Base-by-base conservation (phyloP, 164 flowering plant species). In the Berberis vulgaris region DNA sequence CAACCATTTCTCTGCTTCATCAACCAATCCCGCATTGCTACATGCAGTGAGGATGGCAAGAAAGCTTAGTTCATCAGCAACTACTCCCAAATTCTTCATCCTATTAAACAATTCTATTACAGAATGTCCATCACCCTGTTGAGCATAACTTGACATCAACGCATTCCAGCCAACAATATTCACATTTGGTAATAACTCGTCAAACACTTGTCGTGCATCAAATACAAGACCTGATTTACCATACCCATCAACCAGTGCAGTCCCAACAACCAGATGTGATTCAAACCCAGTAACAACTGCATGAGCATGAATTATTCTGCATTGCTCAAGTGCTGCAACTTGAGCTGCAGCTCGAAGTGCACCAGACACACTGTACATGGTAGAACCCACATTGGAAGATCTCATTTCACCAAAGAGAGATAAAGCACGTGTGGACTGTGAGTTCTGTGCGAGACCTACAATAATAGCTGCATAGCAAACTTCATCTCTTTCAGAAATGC, bases 231-330 rank as follows among this genome's bases (percentile, higher is more conserved):
- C 64, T n/a, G 54, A 46, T 10, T 49, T 61, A 9, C 64, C 64
- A 38, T 61, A 61, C 64, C 64, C 64, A 49, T 61, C 54, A 9
- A 61, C n/a, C 64, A 61, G 47, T 13, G 64, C 53, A 10, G 64
- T 49, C 41, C 54, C 64, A 0, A 61, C 64, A 10, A 61, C 64
- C 1, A 46, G 5, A 26, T 47, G 4, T 0, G 54, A 46, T 26
- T 61, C 40, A 47, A 60, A 41, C 41, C 64, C 64, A 7, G 43
- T 6, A 61, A 38, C 54, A 38, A 46, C 53, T 26, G 54, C 49
- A 61, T 61, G 64, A 7, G 43, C 64, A 46, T 61, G 64, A 61
- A 61, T 49, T 11, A 61, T 40, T 54, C 64, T 46, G 9, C 64
- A 61, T 61, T 61, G 64, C 50, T 61, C 54, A 5, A 61, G 54